Conservation (phyloP, 768 basidiomycete genomes). For the Gloeopeniophorella convolvens region DNA sequence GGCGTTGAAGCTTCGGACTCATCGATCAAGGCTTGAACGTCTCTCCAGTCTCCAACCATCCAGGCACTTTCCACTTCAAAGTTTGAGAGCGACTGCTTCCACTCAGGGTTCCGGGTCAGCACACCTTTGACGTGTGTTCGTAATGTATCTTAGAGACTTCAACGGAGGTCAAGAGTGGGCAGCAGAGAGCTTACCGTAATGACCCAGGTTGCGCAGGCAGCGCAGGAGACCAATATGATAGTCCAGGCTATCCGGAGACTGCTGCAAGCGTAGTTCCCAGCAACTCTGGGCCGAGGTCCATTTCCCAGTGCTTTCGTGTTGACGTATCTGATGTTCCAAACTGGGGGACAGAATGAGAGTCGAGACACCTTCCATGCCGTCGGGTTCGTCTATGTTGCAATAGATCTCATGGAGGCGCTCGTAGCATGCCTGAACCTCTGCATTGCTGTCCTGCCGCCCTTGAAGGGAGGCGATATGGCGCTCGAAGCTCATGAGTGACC, state of each 20-base stretch:
- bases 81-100: slow-evolving; percentile 68
- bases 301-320: slow-evolving; percentile 92
- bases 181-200: slow-evolving; percentile 67
- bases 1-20: slow-evolving; percentile 46
- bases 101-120: slow-evolving; percentile 75
- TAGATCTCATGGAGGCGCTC: slow-evolving; percentile 95
- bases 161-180: neutral
- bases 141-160: slow-evolving; percentile 61
- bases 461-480: slow-evolving; percentile 59
- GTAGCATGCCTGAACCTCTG: slow-evolving; percentile 63
- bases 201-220: slow-evolving; percentile 90
- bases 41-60: slow-evolving; percentile 93
- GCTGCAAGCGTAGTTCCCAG: slow-evolving; percentile 93
- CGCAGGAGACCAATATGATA: slow-evolving; percentile 86
- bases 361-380: slow-evolving; percentile 98
- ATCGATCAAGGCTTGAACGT: slow-evolving; percentile 58
- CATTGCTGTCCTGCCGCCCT: slow-evolving; percentile 32
- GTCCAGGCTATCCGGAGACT: slow-evolving; percentile 81
- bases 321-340: slow-evolving; percentile 91
- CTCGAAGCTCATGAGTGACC: slow-evolving; percentile 94
- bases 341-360: slow-evolving; percentile 82
- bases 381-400: slow-evolving; percentile 92
- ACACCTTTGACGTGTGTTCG: slow-evolving; percentile 93
- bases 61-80: slow-evolving; percentile 93
- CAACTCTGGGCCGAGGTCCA: slow-evolving; percentile 99